Conservation (phyloP, 805 yeast species). For the Starmerella stigmatis region DNA sequence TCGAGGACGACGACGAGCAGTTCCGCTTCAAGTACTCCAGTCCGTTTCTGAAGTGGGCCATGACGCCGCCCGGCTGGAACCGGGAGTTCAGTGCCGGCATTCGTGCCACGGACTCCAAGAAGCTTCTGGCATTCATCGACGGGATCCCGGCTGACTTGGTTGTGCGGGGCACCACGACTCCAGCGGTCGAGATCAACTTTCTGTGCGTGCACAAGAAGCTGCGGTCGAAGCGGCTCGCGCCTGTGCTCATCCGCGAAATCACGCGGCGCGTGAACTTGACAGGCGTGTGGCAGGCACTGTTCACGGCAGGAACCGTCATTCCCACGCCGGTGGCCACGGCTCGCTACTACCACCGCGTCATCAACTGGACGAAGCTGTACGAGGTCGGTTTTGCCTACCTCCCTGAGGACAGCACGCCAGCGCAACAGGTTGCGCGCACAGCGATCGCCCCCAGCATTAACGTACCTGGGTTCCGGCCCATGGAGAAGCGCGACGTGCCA, state of each 20-base stretch:
- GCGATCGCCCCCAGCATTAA: slow-evolving; percentile 45
- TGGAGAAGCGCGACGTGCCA: slow-evolving; percentile 52
- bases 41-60: slow-evolving; percentile 82
- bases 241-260: slow-evolving; percentile 84
- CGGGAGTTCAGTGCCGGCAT: slow-evolving; percentile 90
- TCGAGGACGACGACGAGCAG: slow-evolving; percentile 85
- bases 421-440: slow-evolving; percentile 53
- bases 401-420: slow-evolving; percentile 58
- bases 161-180: slow-evolving; percentile 41
- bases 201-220: slow-evolving; percentile 88
- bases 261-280: slow-evolving; percentile 80
- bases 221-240: slow-evolving; percentile 87
- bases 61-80: slow-evolving; percentile 87
- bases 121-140: slow-evolving; percentile 82
- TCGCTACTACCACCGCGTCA: slow-evolving; percentile 85
- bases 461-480: slow-evolving; percentile 46
- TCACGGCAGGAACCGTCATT: slow-evolving; percentile 81
- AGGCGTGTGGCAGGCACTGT: slow-evolving; percentile 90
- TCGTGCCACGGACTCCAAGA: slow-evolving; percentile 62
- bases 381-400: slow-evolving; percentile 84
- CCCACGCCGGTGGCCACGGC: slow-evolving; percentile 89
- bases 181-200: slow-evolving; percentile 76
- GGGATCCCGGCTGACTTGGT: slow-evolving; percentile 71
- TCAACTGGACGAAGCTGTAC: slow-evolving; percentile 80
- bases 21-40: slow-evolving; percentile 83